These are phyloP conservation scores for Hypoxylon intermedium DNA, from an alignment of 495 filamentous ascomycete species.

Conservation along the genomic window DNA sequence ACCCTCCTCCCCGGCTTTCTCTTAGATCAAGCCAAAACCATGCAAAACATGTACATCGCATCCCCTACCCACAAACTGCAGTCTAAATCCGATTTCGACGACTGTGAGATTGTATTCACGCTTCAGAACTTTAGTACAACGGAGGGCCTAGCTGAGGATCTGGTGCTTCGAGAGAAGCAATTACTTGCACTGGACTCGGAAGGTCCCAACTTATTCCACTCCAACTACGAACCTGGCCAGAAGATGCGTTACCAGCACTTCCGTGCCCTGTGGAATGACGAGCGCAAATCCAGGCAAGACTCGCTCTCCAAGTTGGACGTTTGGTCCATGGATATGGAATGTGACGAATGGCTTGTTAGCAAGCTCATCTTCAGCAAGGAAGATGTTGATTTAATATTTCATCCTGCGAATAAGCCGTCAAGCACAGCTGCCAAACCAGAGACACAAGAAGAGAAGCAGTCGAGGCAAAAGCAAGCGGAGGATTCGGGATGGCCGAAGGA, in stretches of 20 bases:
- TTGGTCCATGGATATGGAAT: conserved; percentile 33
- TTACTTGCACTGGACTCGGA: conserved; percentile 22
- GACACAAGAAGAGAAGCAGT: conserved; percentile 22
- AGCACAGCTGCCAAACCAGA: not conserved
- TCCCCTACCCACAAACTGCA: conserved; percentile 50
- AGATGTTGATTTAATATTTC: conserved; percentile 47
- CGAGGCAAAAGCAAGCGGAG: conserved; percentile 19
- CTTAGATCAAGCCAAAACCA: conserved; percentile 57
- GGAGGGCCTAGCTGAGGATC: conserved; percentile 1
- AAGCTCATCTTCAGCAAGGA: conserved; percentile 60
- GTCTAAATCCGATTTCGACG: conserved; percentile 41
- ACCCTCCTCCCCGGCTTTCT: conserved; percentile 57
- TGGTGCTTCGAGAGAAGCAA: conserved; percentile 5
- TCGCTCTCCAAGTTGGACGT: conserved; percentile 9
- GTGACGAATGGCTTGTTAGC: conserved; percentile 53
- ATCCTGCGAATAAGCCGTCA: conserved; percentile 1
- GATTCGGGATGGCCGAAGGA: conserved; percentile 25
- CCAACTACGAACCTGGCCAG: conserved; percentile 37
- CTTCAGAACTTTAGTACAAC: conserved; percentile 46
- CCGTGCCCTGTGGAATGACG: conserved; percentile 35
- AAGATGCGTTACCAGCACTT: conserved; percentile 51
- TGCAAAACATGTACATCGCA: conserved; percentile 60
- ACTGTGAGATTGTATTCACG: conserved; percentile 59
- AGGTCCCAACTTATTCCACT: conserved; percentile 23
- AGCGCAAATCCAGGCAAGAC: conserved; percentile 9